phyloP scores from a whole-genome alignment of 2,329 filamentous ascomycete species.

The Coniochaeta sp. region DNA sequence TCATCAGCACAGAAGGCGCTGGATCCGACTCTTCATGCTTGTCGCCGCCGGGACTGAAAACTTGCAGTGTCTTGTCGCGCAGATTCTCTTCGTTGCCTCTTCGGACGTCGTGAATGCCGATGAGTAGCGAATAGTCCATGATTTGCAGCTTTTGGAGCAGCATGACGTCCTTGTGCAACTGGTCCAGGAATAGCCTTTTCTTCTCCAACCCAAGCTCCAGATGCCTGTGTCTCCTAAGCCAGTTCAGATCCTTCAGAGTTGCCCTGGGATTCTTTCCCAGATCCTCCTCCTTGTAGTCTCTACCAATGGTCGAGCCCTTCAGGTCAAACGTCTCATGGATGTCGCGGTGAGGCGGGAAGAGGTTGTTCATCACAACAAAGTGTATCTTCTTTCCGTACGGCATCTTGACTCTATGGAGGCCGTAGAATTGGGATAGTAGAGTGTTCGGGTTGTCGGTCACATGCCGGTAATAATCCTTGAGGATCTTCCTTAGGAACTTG shows the following conservation, averaged over 20 bases:
- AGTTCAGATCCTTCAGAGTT: slow-evolving; percentile 94
- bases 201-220: slow-evolving; percentile 86
- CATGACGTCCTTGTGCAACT: slow-evolving; percentile 80
- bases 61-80: slow-evolving; percentile 78
- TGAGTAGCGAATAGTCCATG: slow-evolving; percentile 96
- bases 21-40: slow-evolving; percentile 44
- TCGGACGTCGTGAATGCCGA: slow-evolving; percentile 86
- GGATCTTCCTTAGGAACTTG: slow-evolving; percentile 75
- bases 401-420: slow-evolving; percentile 94
- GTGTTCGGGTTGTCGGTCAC: slow-evolving; percentile 93
- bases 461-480: slow-evolving; percentile 90
- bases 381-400: slow-evolving; percentile 97
- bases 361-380: slow-evolving; percentile 99
- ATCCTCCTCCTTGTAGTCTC: slow-evolving; percentile 85
- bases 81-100: slow-evolving; percentile 95
- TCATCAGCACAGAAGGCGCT: slow-evolving; percentile 58
- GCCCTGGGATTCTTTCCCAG: slow-evolving; percentile 83
- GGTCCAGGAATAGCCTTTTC: slow-evolving; percentile 79
- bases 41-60: slow-evolving; percentile 85
- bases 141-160: slow-evolving; percentile 85
- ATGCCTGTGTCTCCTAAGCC: slow-evolving; percentile 78
- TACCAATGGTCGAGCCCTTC: slow-evolving; percentile 91
- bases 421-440: slow-evolving; percentile 94
- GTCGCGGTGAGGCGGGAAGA: slow-evolving; percentile 94
- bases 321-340: slow-evolving; percentile 96